Evolutionary conservation across 345 rosid species (phyloP).

Genomic region (Populus alba): DNA sequence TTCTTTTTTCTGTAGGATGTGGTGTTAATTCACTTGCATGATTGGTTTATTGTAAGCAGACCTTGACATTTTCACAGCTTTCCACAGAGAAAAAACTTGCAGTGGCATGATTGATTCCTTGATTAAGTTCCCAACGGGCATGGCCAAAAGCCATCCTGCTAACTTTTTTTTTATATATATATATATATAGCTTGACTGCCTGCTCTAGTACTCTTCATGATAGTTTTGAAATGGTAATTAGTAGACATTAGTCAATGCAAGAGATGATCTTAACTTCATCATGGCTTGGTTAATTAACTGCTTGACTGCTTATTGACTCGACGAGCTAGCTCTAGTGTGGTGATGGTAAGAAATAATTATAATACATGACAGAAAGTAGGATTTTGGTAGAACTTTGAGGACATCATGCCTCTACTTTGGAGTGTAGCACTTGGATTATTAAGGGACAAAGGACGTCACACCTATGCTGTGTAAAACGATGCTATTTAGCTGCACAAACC

Average conservation of each 20-base stretch:
- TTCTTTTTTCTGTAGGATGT: no score
- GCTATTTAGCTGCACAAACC: no score
- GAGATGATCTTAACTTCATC: neutral
- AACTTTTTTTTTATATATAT: neutral
- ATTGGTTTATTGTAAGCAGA: no score
- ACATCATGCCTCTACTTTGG: neutral
- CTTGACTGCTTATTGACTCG: slow-evolving; percentile 13
- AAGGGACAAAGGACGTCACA: neutral
- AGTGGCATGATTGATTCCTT: slow-evolving; percentile 49
- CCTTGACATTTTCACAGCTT: slow-evolving; percentile 17
- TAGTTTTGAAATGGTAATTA: neutral
- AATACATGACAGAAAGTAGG: neutral
- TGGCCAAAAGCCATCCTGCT: slow-evolving; percentile 27
- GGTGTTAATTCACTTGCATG: no score
- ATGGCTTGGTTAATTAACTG: no score
- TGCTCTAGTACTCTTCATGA: neutral
- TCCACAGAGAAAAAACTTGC: slow-evolving; percentile 20
- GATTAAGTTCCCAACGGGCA: slow-evolving; percentile 27
- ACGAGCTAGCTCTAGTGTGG: no score
- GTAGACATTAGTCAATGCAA: neutral
- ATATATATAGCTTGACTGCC: neutral
- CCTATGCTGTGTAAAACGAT: no score
- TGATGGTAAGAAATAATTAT: no score
- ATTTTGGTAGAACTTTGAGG: neutral
- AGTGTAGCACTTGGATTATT: neutral